Conservation (phyloP, 1,284 basidiomycete species). For the Exobasidium rhododendri region DNA sequence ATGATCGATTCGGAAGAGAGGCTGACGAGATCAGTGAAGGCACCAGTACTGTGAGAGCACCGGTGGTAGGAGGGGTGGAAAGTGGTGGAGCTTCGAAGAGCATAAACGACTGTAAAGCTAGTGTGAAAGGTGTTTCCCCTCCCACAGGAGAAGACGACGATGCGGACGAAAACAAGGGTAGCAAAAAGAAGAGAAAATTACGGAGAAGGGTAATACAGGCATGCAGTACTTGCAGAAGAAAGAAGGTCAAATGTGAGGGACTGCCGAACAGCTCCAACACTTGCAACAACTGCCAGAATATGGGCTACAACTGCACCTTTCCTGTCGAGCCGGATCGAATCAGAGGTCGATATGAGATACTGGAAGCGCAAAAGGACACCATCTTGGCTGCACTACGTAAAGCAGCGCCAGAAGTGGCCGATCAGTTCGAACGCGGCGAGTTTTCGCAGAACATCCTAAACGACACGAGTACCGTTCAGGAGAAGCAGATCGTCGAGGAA, state of each 20-base stretch:
- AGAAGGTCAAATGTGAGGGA: slow-evolving; percentile 46
- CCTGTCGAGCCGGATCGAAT: slow-evolving; percentile 34
- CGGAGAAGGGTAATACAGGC: slow-evolving; percentile 38
- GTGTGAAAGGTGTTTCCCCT: too few relatives aligned
- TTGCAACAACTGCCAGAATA: slow-evolving; percentile 30
- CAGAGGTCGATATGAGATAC: slow-evolving; percentile 47
- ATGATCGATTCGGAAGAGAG: background rate
- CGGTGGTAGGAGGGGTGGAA: too few relatives aligned
- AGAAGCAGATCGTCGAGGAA: background rate
- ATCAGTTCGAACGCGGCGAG: slow-evolving; percentile 36
- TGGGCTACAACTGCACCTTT: slow-evolving; percentile 34
- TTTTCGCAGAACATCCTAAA: slow-evolving; percentile 19
- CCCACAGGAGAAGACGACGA: background rate
- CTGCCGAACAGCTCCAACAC: slow-evolving; percentile 37
- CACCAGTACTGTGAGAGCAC: too few relatives aligned
- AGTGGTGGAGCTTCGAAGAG: too few relatives aligned
- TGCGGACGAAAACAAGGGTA: background rate
- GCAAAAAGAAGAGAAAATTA: slow-evolving; percentile 2
- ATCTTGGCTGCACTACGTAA: slow-evolving; percentile 35
- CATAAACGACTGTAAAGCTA: too few relatives aligned
- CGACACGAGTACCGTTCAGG: slow-evolving; percentile 20
- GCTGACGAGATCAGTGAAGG: background rate
- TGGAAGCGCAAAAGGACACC: slow-evolving; percentile 46
- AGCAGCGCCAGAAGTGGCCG: slow-evolving; percentile 41
- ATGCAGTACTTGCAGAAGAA: slow-evolving; percentile 45